phyloP scores from a whole-genome alignment of 495 filamentous ascomycete species.

The Neohortaea acidophila region DNA sequence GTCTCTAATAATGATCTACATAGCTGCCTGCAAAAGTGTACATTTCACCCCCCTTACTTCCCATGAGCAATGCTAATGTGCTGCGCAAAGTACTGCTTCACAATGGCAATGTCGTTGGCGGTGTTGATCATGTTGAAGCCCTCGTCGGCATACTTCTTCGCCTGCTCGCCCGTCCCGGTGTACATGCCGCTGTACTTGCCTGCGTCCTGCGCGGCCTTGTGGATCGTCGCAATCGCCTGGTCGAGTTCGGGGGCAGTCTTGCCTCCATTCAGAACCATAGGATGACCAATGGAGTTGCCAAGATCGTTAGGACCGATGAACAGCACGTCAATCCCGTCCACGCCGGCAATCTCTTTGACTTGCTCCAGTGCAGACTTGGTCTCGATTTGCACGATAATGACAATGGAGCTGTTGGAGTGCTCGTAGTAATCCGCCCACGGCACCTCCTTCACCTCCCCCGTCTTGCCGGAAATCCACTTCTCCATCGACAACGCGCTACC shows the following conservation, averaged over 20 bases:
- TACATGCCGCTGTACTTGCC: conserved; percentile 72
- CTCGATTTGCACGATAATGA: conserved; percentile 73
- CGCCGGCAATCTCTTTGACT: conserved; percentile 54
- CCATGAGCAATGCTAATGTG: not conserved
- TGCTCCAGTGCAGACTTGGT: conserved; percentile 56
- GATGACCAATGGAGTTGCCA: conserved; percentile 60
- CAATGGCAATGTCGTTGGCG: conserved; percentile 8
- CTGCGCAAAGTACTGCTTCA: conserved; percentile 11
- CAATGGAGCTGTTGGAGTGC: conserved; percentile 53
- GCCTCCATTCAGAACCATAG: conserved; percentile 34
- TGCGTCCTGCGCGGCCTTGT: conserved; percentile 44
- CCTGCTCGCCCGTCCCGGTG: conserved; percentile 51
- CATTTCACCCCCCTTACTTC: no score
- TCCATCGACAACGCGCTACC: conserved; percentile 38
- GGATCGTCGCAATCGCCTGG: conserved; percentile 48
- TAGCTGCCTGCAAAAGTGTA: no score
- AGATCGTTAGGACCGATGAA: conserved; percentile 71
- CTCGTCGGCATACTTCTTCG: conserved; percentile 43
- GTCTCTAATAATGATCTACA: no score
- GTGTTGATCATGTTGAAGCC: conserved; percentile 64
- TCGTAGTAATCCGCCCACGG: conserved; percentile 51
- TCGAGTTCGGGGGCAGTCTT: conserved; percentile 47
- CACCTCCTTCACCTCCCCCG: conserved; percentile 22
- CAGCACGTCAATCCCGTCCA: conserved; percentile 56
- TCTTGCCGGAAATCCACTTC: conserved; percentile 34